Evolutionary conservation across 148 eudicot genomes (phyloP), one percentile per base, ranked within the genome.

Genomic region (Polygonum maritimum): DNA sequence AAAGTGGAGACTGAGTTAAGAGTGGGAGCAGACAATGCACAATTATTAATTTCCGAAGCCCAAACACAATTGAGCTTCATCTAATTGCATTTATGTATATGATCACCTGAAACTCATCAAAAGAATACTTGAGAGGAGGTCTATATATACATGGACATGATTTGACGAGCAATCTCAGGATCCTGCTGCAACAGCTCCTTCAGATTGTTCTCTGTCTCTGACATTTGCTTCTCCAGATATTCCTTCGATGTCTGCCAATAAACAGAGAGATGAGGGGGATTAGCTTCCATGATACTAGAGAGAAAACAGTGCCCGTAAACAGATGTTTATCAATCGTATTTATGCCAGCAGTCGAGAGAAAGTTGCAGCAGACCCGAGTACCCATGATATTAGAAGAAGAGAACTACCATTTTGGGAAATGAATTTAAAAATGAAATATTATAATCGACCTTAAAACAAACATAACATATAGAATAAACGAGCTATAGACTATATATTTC

Each of bases 111-210:
- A 65, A 65, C 35, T 22, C 67, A 60, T 41, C 41, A 16, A 33
- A 36, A 35, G 41, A 65, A 36, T 65, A 35, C 71, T 71, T 71
- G 31, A 71, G 14, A 45, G 48, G 48, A 36, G 73, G 73, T 41
- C 54, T 71, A 71, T 71, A 71, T 44, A 41, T 71, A 88, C 87
- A 96, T 87, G 70, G 99, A 85, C 99, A 96, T 96, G 84, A 96
- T 96, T 87, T 96, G 99, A 72, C 94, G 90, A 60, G 99, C 94
- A 60, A 96, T 90, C 76, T 87, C 90, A 6, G 99, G 98, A 83
- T 96, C 99, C 81, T 92, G 97, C 81, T 96, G 98, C 80, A 92
- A 82, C 73, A 96, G 87, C 86, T 96, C 99, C 81, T 85, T 83
- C 49, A 96, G 84, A 84, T 92, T 96, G 87, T 74, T 89, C 85